These are phyloP conservation scores for Fraxinus floribunda DNA, from an alignment of 305 asterid genomes.

Conservation along the genomic window DNA sequence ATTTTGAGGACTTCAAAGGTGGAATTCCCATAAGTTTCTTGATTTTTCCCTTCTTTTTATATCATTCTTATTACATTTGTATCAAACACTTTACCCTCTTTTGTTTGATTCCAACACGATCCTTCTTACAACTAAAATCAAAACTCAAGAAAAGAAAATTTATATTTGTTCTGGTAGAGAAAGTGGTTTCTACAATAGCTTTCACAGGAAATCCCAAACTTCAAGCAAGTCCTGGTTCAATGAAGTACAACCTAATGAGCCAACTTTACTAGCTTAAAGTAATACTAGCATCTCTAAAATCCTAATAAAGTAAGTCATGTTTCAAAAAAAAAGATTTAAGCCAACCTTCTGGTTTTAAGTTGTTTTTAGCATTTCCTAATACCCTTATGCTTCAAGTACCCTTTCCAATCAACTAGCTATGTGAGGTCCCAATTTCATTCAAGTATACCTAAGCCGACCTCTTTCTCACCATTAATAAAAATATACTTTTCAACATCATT, in stretches of 20 bases:
- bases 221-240: conserved; percentile 12
- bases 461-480: neutral
- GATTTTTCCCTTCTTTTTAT: neutral
- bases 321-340: neutral
- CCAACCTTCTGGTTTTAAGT: neutral
- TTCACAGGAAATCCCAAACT: conserved; percentile 13
- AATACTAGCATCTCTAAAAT: neutral
- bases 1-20: neutral
- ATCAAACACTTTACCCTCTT: neutral
- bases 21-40: neutral
- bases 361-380: conserved; percentile 8
- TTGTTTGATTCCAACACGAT: conserved; percentile 3
- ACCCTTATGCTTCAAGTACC: neutral
- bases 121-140: neutral
- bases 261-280: neutral
- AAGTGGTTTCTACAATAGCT: neutral
- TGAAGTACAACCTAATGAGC: neutral
- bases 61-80: neutral
- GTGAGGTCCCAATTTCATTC: conserved; percentile 6
- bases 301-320: neutral
- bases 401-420: conserved; percentile 7
- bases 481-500: neutral
- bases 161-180: neutral
- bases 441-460: neutral
- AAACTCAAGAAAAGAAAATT: conserved; percentile 4